phyloP scores from a whole-genome alignment of 768 basidiomycete genomes.

The Amanita pallidorosea region DNA sequence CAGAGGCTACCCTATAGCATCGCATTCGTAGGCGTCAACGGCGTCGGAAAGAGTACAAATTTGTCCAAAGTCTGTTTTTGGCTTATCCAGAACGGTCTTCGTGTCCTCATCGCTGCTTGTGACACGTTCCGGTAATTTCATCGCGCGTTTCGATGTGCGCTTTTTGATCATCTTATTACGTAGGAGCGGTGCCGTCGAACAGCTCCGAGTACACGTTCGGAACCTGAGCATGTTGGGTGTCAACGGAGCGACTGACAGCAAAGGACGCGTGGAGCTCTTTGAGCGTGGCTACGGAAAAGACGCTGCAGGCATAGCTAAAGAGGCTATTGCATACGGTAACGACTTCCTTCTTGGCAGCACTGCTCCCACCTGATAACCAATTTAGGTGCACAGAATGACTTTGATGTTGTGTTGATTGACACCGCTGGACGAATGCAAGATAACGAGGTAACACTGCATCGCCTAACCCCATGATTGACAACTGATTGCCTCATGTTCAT shows the following conservation, averaged over 20 bases:
- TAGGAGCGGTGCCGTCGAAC: conserved; percentile 95
- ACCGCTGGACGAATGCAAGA: conserved; percentile 99
- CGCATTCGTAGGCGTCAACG: conserved; percentile 97
- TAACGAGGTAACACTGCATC: conserved; percentile 61
- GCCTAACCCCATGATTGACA: background rate
- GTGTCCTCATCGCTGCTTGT: conserved; percentile 95
- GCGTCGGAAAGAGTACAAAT: conserved; percentile 98
- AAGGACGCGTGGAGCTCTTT: conserved; percentile 81
- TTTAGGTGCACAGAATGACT: conserved; percentile 44
- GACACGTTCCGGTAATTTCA: conserved; percentile 73
- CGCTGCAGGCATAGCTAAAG: conserved; percentile 95
- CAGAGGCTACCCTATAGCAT: conserved; percentile 84
- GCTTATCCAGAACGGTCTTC: conserved; percentile 90
- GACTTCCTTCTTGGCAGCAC: background rate
- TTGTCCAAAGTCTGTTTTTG: conserved; percentile 98
- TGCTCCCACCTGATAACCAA: background rate
- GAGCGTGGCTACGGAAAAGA: conserved; percentile 98
- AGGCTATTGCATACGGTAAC: conserved; percentile 83
- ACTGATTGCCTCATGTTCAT: conserved; percentile 4
- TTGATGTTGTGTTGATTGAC: conserved; percentile 96
- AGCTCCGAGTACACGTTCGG: conserved; percentile 90
- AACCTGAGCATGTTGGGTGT: conserved; percentile 81
- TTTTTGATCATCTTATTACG: background rate
- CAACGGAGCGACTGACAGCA: conserved; percentile 57
- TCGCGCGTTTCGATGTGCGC: background rate